phyloP scores from a whole-genome alignment of 441 rosid genomes.

The Erodium moschatum region DNA sequence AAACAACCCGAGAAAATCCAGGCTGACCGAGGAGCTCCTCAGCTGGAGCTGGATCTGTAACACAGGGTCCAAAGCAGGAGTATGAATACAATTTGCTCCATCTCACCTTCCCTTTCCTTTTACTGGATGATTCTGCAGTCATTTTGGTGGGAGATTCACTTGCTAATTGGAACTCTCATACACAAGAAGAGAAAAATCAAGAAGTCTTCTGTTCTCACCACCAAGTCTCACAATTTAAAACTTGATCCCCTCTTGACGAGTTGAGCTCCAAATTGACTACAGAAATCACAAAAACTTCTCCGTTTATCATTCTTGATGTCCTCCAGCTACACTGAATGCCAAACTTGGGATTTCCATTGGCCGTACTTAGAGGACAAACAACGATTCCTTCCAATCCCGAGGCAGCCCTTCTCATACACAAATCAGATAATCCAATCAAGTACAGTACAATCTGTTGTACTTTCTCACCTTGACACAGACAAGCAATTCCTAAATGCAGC shows the following conservation, averaged over 20 bases:
- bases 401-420: not conserved
- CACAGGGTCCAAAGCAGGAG: conserved; percentile 35
- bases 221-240: not conserved
- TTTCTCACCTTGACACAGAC: conserved; percentile 11
- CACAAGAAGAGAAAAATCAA: conserved; percentile 6
- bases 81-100: conserved; percentile 53
- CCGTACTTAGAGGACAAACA: conserved; percentile 16
- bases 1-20: conserved; percentile 81
- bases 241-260: not conserved
- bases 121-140: conserved; percentile 18
- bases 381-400: not conserved
- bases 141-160: conserved; percentile 5
- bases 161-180: not conserved
- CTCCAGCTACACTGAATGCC: conserved; percentile 20
- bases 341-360: conserved; percentile 20
- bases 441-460: conserved; percentile 3
- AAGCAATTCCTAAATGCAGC: not conserved
- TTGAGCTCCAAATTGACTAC: too few relatives aligned
- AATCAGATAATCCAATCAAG: not conserved
- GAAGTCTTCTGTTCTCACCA: not conserved
- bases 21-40: conserved; percentile 39
- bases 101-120: conserved; percentile 29
- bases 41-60: conserved; percentile 17
- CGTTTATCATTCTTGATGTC: conserved; percentile 4
- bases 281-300: not conserved